Evolutionary conservation across 2,329 filamentous ascomycete genomes (phyloP).

Genomic region (Cadophora gregata): DNA sequence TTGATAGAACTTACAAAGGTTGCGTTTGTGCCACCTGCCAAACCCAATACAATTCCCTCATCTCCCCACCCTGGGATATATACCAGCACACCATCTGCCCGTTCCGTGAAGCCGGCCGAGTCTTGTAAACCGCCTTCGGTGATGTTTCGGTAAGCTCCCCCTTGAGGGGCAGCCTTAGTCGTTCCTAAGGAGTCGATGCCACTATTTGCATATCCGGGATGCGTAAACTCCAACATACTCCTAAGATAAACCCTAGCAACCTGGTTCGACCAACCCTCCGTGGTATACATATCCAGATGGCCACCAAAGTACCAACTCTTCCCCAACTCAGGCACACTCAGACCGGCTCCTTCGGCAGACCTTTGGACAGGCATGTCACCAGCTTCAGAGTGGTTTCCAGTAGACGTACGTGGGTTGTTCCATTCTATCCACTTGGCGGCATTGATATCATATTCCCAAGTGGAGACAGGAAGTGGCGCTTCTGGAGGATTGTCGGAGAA

Average conservation of each 20-base stretch:
- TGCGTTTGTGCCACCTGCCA: conserved; percentile 73
- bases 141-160: conserved; percentile 75
- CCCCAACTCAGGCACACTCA: conserved; percentile 72
- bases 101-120: conserved; percentile 69
- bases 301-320: conserved; percentile 82
- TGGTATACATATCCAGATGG: conserved; percentile 66
- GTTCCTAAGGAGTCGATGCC: conserved; percentile 62
- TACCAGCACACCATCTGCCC: conserved; percentile 75
- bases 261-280: conserved; percentile 69
- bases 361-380: conserved; percentile 65
- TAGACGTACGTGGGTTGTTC: conserved; percentile 63
- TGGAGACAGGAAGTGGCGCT: conserved; percentile 62
- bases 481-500: conserved; percentile 68
- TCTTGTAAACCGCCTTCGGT: conserved; percentile 73
- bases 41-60: conserved; percentile 72
- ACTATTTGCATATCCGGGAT: conserved; percentile 70
- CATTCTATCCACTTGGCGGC: conserved; percentile 68
- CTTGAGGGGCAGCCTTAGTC: conserved; percentile 60
- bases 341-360: conserved; percentile 74
- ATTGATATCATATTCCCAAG: conserved; percentile 73
- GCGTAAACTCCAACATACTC: conserved; percentile 77
- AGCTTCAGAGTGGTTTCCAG: conserved; percentile 65
- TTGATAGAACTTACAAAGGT: conserved; percentile 60
- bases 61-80: conserved; percentile 78
- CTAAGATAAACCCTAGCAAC: conserved; percentile 71